Conservation (phyloP, 148 eudicot genomes). For the Beta vulgaris region DNA sequence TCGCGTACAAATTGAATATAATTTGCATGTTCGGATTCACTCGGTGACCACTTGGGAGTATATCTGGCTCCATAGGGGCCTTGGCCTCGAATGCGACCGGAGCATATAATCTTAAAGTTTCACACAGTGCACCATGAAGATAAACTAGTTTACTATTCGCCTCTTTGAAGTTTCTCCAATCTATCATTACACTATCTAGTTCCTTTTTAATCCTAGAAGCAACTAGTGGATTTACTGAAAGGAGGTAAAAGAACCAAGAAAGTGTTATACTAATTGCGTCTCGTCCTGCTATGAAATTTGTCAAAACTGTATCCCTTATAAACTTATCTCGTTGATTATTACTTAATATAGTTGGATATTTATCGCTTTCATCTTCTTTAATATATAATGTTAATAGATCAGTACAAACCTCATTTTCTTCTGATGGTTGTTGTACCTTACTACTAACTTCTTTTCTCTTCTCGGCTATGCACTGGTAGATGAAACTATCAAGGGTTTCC, state of each 20-base stretch:
- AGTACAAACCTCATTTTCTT: conserved; percentile 9
- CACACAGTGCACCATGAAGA: too few relatives aligned
- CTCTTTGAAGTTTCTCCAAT: too few relatives aligned
- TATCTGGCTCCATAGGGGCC: conserved; percentile 27
- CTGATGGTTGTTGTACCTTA: too few relatives aligned
- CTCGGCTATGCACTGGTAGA: conserved; percentile 25
- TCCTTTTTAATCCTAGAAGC: conserved; percentile 36
- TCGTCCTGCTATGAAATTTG: conserved; percentile 34
- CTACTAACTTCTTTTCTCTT: too few relatives aligned
- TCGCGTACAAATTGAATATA: conserved; percentile 29
- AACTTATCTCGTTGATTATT: not conserved
- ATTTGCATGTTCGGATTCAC: conserved; percentile 39
- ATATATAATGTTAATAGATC: conserved; percentile 45
- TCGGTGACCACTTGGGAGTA: conserved; percentile 43
- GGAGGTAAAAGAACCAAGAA: conserved; percentile 47
- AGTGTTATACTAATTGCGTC: conserved; percentile 41
- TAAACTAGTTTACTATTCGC: too few relatives aligned
- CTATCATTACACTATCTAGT: conserved; percentile 1
- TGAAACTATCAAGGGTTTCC: conserved; percentile 37
- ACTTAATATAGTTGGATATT: too few relatives aligned
- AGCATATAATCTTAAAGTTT: too few relatives aligned
- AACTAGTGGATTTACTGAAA: conserved; percentile 28
- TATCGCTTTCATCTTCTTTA: conserved; percentile 12
- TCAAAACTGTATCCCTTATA: conserved; percentile 29
- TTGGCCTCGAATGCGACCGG: too few relatives aligned